Base-by-base conservation (phyloP, 2,329 filamentous ascomycete species). In the Hirsutella thompsonii region DNA sequence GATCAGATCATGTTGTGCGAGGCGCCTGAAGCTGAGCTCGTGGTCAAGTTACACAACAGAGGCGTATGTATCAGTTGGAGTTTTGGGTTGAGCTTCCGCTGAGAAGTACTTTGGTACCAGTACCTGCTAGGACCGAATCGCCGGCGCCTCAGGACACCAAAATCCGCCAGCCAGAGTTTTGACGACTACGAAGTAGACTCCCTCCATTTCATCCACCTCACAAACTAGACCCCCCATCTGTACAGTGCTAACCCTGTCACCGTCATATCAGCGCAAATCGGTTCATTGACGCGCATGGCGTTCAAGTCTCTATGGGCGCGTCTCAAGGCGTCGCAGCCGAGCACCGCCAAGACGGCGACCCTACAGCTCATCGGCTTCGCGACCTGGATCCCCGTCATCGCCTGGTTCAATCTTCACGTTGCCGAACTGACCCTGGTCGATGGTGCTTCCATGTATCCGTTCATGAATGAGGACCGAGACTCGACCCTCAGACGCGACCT, bases 401-500 rank as follows among this genome's bases (percentile, higher is more conserved):
- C 79, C 43, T 74, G 72, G 57, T 70, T 82, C 62, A 75, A 80
- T 51, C 63, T 70, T 28, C 67, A 78, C 50, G 69, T 83, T 30
- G 74, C 70, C 19, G 73, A 79, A 48, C 46, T 79, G 36, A 71
- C 70, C 3, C 61, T 64, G 43, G 72, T 83, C 44, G 66, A 67
- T 29, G 79, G 79, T 2, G 58, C 67, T 18, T 87, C 81, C 18
- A 92, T 92, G 85, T 81, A 81, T 42, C 85, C 85, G 1, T 81
- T 79, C 46, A 64, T 90, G 41, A 89, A 89, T 52, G 67, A 76
- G 44, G 72, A 79, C 40, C 79, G 68, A 52, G 67, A 80, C 53
- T 67, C 70, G 51, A 76, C 67, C 44, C 64, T 64, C 46, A 56
- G 59, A 30, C 58, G 68, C 39, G 78, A 83, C 46, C 44, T 74